Evolutionary conservation across 495 filamentous ascomycete species (phyloP).

Genomic region (Aspergillus nanangensis): DNA sequence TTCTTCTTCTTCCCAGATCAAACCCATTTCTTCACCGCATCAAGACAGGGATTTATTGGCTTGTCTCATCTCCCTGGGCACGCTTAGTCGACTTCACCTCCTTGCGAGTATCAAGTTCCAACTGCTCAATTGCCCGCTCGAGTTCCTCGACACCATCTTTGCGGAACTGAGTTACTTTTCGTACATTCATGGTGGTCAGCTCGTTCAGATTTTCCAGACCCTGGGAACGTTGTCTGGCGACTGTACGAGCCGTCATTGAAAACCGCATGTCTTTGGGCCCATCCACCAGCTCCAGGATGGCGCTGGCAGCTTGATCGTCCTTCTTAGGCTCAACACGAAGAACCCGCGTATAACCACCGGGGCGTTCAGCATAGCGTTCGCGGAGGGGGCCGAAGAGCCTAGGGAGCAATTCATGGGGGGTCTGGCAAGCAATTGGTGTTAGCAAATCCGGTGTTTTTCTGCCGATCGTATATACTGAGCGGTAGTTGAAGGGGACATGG

Average conservation of each 20-base stretch:
- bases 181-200: constrained; percentile 70
- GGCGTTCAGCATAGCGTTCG: constrained; percentile 71
- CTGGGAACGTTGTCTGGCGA: constrained; percentile 57
- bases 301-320: constrained; percentile 75
- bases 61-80: constrained; percentile 2
- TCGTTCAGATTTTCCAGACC: constrained; percentile 52
- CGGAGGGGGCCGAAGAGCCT: constrained; percentile 84
- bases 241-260: constrained; percentile 77
- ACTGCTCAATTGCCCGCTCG: constrained; percentile 64
- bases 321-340: constrained; percentile 74
- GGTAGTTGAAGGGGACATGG: neutral
- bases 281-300: constrained; percentile 95
- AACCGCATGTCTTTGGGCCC: constrained; percentile 94
- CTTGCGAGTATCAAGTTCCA: constrained; percentile 30
- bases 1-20: too few species aligned
- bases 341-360: constrained; percentile 92
- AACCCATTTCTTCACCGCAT: too few species aligned
- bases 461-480: neutral
- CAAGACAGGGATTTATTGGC: too few species aligned
- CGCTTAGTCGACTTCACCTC: constrained; percentile 5
- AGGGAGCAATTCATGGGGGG: constrained; percentile 64
- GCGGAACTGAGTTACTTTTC: constrained; percentile 81
- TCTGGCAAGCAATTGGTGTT: too few species aligned
- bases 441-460: too few species aligned
- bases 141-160: constrained; percentile 60